Conservation (phyloP, 352 stramenopile species). For the Saprolegnia diclina region DNA sequence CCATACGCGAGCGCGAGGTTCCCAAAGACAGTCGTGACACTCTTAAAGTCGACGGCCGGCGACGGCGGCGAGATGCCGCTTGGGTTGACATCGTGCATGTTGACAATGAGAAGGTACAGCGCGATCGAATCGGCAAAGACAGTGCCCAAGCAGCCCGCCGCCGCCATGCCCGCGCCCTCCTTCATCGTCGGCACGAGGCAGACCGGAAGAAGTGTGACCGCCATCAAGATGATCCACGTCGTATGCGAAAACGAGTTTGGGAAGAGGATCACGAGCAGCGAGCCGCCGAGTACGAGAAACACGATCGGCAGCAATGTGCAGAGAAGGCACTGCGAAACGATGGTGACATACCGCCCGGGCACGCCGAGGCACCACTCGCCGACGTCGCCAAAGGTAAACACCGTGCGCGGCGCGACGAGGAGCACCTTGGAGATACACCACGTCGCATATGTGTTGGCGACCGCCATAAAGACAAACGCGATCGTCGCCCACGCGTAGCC, state of each 20-base stretch:
- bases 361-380: conserved; percentile 49
- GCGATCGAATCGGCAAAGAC: conserved; percentile 54
- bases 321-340: conserved; percentile 18
- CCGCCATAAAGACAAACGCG: conserved; percentile 57
- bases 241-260: conserved; percentile 39
- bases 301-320: conserved; percentile 35
- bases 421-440: conserved; percentile 51
- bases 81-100: conserved; percentile 41
- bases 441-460: conserved; percentile 60
- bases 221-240: conserved; percentile 65
- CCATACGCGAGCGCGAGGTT: conserved; percentile 27
- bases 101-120: conserved; percentile 42
- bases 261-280: conserved; percentile 49
- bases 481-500: conserved; percentile 40
- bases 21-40: conserved; percentile 45
- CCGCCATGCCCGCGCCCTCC: conserved; percentile 48
- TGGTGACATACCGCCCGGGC: conserved; percentile 44
- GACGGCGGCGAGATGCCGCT: conserved; percentile 29
- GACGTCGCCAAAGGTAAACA: conserved; percentile 54
- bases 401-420: conserved; percentile 42
- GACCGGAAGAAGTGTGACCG: conserved; percentile 43
- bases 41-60: conserved; percentile 44
- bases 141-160: conserved; percentile 52
- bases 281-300: conserved; percentile 25
- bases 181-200: conserved; percentile 60